Evolutionary conservation across 208 protist genomes (phyloP).

Genomic region (Lotmaria passim): DNA sequence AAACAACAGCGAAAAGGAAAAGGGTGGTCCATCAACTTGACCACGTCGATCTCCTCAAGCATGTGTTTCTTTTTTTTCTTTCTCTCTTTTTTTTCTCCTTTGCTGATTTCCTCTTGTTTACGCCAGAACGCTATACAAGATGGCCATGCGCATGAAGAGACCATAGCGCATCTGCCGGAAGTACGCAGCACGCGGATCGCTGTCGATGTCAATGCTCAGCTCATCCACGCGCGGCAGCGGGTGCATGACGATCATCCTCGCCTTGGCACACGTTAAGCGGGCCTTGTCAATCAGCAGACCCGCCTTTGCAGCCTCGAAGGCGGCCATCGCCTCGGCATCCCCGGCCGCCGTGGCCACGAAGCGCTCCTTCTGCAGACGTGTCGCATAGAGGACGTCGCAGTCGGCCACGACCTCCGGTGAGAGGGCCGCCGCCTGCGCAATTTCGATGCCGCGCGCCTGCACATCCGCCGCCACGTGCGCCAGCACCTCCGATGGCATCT

Average conservation of each 20-base stretch:
- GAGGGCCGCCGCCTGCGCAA: slow-evolving; percentile 36
- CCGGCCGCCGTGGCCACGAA: slow-evolving; percentile 67
- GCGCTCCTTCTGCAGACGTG: slow-evolving; percentile 97
- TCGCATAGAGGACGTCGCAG: slow-evolving; percentile 97
- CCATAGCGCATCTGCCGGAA: slow-evolving; percentile 98
- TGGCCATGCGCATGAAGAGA: slow-evolving; percentile 98
- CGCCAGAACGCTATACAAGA: slow-evolving; percentile 92
- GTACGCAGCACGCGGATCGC: slow-evolving; percentile 96
- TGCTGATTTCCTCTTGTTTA: slow-evolving; percentile 14
- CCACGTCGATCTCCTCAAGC: background rate
- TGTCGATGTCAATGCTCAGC: slow-evolving; percentile 92
- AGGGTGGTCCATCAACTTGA: background rate
- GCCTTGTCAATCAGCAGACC: slow-evolving; percentile 76
- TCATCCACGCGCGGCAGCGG: slow-evolving; percentile 98
- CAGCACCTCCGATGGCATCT: slow-evolving; percentile 91
- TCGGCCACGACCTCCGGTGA: slow-evolving; percentile 68
- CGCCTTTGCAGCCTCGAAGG: slow-evolving; percentile 89
- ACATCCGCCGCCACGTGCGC: slow-evolving; percentile 55
- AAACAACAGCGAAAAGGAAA: slow-evolving; percentile 15
- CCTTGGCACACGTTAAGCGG: slow-evolving; percentile 71
- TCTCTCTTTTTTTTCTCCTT: background rate
- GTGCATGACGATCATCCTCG: slow-evolving; percentile 97
- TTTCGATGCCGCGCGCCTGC: slow-evolving; percentile 42
- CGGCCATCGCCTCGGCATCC: slow-evolving; percentile 60
- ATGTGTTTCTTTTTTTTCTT: background rate